Base-by-base conservation (phyloP, 2,329 filamentous ascomycete genomes). In the Paraphoma chrysanthemicola region DNA sequence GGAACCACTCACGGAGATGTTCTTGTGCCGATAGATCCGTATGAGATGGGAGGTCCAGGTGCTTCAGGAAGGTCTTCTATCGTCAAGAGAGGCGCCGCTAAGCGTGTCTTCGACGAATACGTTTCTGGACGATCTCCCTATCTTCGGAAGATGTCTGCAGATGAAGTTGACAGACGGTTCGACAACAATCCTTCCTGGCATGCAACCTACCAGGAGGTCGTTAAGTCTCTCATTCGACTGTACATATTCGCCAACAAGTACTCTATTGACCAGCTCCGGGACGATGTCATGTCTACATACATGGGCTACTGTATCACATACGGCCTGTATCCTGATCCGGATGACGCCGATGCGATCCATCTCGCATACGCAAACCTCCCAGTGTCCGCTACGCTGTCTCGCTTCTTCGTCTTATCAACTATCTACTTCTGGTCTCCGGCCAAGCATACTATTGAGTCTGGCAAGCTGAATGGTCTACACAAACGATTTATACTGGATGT, bases 211-310 rank as follows among this genome's bases (percentile, higher is more conserved):
- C 50, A 52, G 16, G 50, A 52, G 46, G 50, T 52, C 11, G 50
- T 52, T 6, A 46, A 52, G 33, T 44, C 50, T 16, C 50, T 52
- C 4, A 33, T 52, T 39, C 33, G 43, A 41, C 33, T 52, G 17
- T 52, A 52, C 50, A 39, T 52, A 16, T 52, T 52, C 23, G 50
- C 50, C 11, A 30, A 52, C 11, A 52, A 43, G 30, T 52, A 52
- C 12, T 45, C 33, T 17, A 52, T 52, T 31, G 41, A 44, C 17
- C 50, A 52, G 17, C 50, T 52, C 9, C 31, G 36, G 41, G 50
- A 52, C 33, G 50, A 52, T 18, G 50, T 52, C 3, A 52, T 52
- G 50, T 52, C 50, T 8, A 52, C 50, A 28, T 52, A 52, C 30
- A 41, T 52, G 7, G 50, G 50, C 17, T 52, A 52, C 12, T 52